Evolutionary conservation across 2,329 filamentous ascomycete genomes (phyloP).

Genomic region (Claviceps quebecensis): DNA sequence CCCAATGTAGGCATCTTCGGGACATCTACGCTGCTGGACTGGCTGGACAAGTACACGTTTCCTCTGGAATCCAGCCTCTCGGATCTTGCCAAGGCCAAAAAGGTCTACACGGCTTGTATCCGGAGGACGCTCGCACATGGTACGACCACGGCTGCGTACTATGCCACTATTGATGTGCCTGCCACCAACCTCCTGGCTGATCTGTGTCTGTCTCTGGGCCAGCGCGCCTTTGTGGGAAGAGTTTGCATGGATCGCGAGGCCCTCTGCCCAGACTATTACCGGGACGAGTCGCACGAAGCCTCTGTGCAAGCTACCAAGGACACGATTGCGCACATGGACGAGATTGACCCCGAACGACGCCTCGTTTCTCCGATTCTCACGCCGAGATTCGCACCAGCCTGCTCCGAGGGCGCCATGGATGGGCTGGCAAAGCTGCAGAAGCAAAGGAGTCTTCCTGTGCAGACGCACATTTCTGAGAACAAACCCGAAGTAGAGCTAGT

Average conservation of each 20-base stretch:
- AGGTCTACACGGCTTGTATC: slow-evolving; percentile 67
- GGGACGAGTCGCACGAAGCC: slow-evolving; percentile 51
- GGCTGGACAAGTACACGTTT: slow-evolving; percentile 91
- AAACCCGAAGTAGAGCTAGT: slow-evolving; percentile 59
- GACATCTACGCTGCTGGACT: slow-evolving; percentile 81
- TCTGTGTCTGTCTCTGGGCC: slow-evolving; percentile 64
- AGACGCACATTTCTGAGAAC: slow-evolving; percentile 89
- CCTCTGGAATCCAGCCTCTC: slow-evolving; percentile 71
- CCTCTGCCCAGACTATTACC: slow-evolving; percentile 63
- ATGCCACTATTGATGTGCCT: slow-evolving; percentile 72
- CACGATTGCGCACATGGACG: slow-evolving; percentile 50
- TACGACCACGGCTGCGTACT: slow-evolving; percentile 91
- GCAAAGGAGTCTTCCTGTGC: slow-evolving; percentile 52
- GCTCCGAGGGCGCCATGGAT: slow-evolving; percentile 43
- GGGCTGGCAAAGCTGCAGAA: slow-evolving; percentile 50
- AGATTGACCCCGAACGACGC: slow-evolving; percentile 48
- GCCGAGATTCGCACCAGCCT: slow-evolving; percentile 52
- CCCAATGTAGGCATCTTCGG: slow-evolving; percentile 91
- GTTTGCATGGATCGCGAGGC: slow-evolving; percentile 78
- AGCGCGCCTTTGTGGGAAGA: slow-evolving; percentile 80
- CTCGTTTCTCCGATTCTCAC: slow-evolving; percentile 73
- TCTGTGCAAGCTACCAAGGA: slow-evolving; percentile 41
- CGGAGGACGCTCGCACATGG: slow-evolving; percentile 72
- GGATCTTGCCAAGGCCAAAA: slow-evolving; percentile 45
- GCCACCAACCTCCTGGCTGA: slow-evolving; percentile 86